phyloP scores from a whole-genome alignment of 2,329 filamentous ascomycete genomes.

The Chaetomiaceae sp. region DNA sequence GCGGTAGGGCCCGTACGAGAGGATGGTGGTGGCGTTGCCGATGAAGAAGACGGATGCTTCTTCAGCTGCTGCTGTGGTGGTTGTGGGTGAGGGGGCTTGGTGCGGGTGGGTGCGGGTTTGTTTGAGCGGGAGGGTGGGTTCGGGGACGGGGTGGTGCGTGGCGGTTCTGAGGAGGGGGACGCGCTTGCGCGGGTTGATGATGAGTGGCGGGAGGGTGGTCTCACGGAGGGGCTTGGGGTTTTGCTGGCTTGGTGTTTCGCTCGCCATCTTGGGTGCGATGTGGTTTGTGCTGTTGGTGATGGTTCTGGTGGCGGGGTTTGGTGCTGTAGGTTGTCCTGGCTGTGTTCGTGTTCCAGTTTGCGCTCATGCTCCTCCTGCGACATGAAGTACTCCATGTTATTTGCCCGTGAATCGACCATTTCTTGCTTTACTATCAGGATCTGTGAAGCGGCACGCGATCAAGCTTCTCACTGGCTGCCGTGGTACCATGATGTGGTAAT shows the following conservation, averaged over 20 bases:
- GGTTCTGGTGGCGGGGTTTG: too few species aligned
- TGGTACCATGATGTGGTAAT: neutral
- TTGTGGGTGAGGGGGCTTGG: constrained; percentile 24
- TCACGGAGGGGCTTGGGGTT: constrained; percentile 2
- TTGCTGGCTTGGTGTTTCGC: neutral
- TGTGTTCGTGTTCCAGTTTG: neutral
- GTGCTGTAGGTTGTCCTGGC: too few species aligned
- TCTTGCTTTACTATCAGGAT: too few species aligned
- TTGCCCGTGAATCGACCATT: too few species aligned
- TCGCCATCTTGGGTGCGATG: neutral
- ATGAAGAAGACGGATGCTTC: constrained; percentile 46
- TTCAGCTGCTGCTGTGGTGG: constrained; percentile 14
- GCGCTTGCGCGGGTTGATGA: constrained; percentile 21
- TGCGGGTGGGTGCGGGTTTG: constrained; percentile 25
- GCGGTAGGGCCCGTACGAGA: constrained; percentile 47
- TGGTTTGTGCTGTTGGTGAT: neutral
- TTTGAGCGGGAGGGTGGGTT: constrained; percentile 19
- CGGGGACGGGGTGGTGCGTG: constrained; percentile 16
- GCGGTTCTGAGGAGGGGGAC: constrained; percentile 28
- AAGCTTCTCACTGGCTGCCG: neutral
- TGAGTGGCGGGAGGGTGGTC: constrained; percentile 6
- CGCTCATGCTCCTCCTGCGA: constrained; percentile 8
- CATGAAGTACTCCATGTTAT: constrained; percentile 10
- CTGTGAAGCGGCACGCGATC: neutral
- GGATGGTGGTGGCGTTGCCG: constrained; percentile 50